Base-by-base conservation (phyloP, 257 asterid genomes). In the Scutellaria minor region DNA sequence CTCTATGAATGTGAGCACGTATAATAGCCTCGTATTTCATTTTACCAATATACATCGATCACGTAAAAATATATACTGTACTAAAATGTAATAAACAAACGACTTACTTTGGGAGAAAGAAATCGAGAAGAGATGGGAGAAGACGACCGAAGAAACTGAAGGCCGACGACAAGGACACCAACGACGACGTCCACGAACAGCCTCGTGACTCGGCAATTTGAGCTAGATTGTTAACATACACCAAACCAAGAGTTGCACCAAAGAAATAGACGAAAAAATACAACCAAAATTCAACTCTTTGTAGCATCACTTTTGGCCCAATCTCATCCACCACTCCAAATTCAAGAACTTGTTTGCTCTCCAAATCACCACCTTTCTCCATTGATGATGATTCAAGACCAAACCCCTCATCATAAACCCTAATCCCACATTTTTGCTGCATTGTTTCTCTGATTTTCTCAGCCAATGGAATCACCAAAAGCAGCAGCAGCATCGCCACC, bases 61-160 rank as follows among this genome's bases (percentile, higher is more conserved):
- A 3, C 45, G 6, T 18, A 37, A 7, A 58, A 44, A 7, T 44
- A 2, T 41, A 45, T 45, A 45, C 1, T 9, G 12, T 5, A 45
- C 1, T 45, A 45, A 10, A 45, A 7, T 48, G 15, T 4, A 48
- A 48, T 48, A n/a, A 53, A n/a, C 14, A 6, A 11, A 13, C 31
- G 57, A 18, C 67, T 67, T 68, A 88, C 96, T 57, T 87, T 42
- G 86, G 77, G 45, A 74, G 81, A 14, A 81, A 75, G 53, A 81
- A 85, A 66, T 90, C 93, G 31, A 82, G 69, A 42, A 90, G 73
- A 4, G 96, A 90, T 0, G 98, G 98, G 18, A 89, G 75, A 41
- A 93, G 93, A 1, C 98, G 92, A 42, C 98, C 98, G 40, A 90
- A 93, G 82, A 90, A 93, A 39, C 87, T 69, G 54, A 87, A 85